Percentiles rank a stretch among this genome's conserved stretches.
Conservation (phyloP, 805 yeast genomes). For the Candida dajiaensis region DNA sequence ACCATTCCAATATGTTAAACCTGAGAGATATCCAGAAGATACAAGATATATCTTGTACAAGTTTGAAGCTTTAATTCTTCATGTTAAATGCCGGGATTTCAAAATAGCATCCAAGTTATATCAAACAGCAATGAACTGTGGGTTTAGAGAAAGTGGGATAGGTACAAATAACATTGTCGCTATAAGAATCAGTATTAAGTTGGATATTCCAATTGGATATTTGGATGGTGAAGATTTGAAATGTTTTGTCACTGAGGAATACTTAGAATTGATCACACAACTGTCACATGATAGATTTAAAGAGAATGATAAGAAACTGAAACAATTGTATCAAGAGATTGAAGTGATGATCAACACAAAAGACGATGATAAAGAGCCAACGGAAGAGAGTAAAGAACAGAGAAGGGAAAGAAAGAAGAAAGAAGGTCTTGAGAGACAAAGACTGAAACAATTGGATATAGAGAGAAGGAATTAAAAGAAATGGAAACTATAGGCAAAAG, state of each 20-base stretch:
- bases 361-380: not conserved
- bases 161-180: constrained; percentile 77
- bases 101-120: constrained; percentile 55
- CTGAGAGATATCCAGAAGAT: constrained; percentile 7
- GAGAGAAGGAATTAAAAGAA: not conserved
- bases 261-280: constrained; percentile 45
- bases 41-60: constrained; percentile 64
- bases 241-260: constrained; percentile 43
- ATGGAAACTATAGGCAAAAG: not conserved
- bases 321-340: constrained; percentile 39
- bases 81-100: constrained; percentile 68
- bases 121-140: constrained; percentile 73
- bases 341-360: constrained; percentile 23
- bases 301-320: constrained; percentile 58
- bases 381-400: constrained; percentile 49
- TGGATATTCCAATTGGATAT: constrained; percentile 75
- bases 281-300: constrained; percentile 57
- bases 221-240: constrained; percentile 26
- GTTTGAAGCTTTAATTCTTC: constrained; percentile 81
- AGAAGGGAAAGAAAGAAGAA: constrained; percentile 45
- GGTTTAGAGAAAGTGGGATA: constrained; percentile 83
- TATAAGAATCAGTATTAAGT: constrained; percentile 62
- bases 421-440: constrained; percentile 36
- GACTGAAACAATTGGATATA: constrained; percentile 2
- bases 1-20: constrained; percentile 12